These are phyloP conservation scores for Carex arenaria DNA, from an alignment of 202 grass and related monocot species.

Conservation along the genomic window DNA sequence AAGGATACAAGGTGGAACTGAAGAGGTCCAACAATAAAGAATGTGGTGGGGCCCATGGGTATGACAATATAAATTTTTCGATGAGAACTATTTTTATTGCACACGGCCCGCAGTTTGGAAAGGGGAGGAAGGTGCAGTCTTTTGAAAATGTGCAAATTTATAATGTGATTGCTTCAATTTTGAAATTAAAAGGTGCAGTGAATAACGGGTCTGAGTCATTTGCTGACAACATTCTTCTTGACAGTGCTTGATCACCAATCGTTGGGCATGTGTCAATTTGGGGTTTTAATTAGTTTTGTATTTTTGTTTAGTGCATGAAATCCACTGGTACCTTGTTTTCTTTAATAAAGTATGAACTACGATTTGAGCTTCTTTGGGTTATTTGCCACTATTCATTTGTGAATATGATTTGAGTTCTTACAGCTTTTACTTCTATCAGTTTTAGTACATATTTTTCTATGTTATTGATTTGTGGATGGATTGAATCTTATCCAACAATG, in stretches of 20 bases:
- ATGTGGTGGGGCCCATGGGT: slow-evolving; percentile 87
- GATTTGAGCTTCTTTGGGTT: neutral
- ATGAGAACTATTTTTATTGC: slow-evolving; percentile 88
- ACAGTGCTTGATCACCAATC: slow-evolving; percentile 27
- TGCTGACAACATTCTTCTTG: slow-evolving; percentile 52
- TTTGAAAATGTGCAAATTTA: slow-evolving; percentile 91
- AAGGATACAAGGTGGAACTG: slow-evolving; percentile 83
- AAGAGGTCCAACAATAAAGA: slow-evolving; percentile 35
- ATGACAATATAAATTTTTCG: slow-evolving; percentile 86
- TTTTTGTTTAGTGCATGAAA: neutral
- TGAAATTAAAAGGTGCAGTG: slow-evolving; percentile 55
- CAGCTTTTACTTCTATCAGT: neutral
- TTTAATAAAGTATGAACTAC: neutral
- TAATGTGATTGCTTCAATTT: slow-evolving; percentile 77
- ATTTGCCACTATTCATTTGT: neutral
- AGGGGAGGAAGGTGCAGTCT: slow-evolving; percentile 55
- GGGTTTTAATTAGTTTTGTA: neutral
- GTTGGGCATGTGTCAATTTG: neutral
- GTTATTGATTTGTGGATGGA: neutral
- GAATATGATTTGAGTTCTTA: neutral
- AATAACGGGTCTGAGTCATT: slow-evolving; percentile 84
- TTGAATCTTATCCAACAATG: neutral
- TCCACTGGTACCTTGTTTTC: neutral
- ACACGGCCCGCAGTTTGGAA: slow-evolving; percentile 73
- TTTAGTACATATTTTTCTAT: neutral